Evolutionary conservation across 208 protist species (phyloP).

Genomic region (Leishmania braziliensis): DNA sequence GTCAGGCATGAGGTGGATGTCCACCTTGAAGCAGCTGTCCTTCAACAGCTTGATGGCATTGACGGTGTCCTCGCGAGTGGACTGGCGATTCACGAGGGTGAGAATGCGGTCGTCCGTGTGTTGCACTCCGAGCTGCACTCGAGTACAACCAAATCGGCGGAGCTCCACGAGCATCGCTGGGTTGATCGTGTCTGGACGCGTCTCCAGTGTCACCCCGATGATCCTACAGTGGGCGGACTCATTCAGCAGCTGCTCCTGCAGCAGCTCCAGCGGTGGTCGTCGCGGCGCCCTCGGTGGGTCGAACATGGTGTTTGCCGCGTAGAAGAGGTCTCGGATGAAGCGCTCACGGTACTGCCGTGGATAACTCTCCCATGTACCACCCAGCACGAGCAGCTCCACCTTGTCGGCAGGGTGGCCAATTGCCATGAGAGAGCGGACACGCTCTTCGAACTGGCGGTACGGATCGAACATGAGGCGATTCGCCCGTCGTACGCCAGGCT

Average conservation of each 20-base stretch:
- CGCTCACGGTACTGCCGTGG: conserved; percentile 91
- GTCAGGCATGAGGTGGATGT: conserved; percentile 99
- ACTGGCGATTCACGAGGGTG: conserved; percentile 93
- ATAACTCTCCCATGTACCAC: conserved; percentile 99
- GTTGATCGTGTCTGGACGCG: conserved; percentile 98
- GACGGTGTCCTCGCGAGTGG: conserved; percentile 93
- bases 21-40: conserved; percentile 98
- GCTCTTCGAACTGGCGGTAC: conserved; percentile 82
- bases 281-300: conserved; percentile 33
- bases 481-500: conserved; percentile 88
- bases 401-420: conserved; percentile 94
- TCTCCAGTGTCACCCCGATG: conserved; percentile 99
- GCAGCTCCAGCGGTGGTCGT: conserved; percentile 59
- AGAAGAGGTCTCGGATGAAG: conserved; percentile 91
- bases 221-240: conserved; percentile 94
- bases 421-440: conserved; percentile 71
- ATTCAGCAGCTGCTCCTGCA: conserved; percentile 92
- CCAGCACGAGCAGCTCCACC: conserved; percentile 99
- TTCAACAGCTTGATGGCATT: conserved; percentile 96
- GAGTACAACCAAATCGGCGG: conserved; percentile 94
- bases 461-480: conserved; percentile 86
- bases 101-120: conserved; percentile 97
- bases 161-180: conserved; percentile 92
- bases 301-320: conserved; percentile 86
- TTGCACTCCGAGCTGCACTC: conserved; percentile 99